phyloP scores from a whole-genome alignment of 192 early-diverging fungal genomes.

The Haplosporangium gracile region DNA sequence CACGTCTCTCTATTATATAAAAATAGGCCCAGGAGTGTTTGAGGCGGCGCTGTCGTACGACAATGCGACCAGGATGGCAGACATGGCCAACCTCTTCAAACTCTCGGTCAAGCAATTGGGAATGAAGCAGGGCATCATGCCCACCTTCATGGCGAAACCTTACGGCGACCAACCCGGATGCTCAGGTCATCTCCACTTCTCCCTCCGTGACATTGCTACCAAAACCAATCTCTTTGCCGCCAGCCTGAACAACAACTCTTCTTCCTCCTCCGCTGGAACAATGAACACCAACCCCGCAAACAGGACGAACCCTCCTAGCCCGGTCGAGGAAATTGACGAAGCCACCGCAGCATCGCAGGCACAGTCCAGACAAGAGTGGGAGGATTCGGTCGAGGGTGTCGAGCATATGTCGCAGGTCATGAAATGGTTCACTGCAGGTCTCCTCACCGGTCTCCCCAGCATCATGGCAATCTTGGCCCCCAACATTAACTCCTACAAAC shows the following conservation, averaged over 20 bases:
- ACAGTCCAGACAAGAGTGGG: slow-evolving; percentile 1
- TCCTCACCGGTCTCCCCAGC: slow-evolving; percentile 71
- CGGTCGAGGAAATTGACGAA: slow-evolving; percentile 2
- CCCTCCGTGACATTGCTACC: slow-evolving; percentile 56
- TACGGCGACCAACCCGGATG: slow-evolving; percentile 77
- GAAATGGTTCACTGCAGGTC: slow-evolving; percentile 65
- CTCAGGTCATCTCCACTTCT: slow-evolving; percentile 84
- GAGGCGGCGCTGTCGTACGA: slow-evolving; percentile 81
- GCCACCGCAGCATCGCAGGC: neutral
- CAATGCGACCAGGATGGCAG: slow-evolving; percentile 69
- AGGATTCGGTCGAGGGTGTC: slow-evolving; percentile 25
- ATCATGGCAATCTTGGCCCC: slow-evolving; percentile 80
- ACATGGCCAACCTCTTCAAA: slow-evolving; percentile 83
- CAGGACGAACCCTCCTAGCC: neutral
- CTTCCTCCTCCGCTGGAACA: neutral
- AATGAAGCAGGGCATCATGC: slow-evolving; percentile 72
- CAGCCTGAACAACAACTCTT: slow-evolving; percentile 10
- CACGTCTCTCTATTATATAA: neutral
- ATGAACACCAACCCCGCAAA: slow-evolving; percentile 11
- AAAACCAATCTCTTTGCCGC: slow-evolving; percentile 67
- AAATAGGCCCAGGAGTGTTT: slow-evolving; percentile 79
- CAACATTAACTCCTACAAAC: slow-evolving; percentile 86
- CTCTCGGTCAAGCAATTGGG: slow-evolving; percentile 79
- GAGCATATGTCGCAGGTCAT: slow-evolving; percentile 62
- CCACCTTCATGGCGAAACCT: slow-evolving; percentile 91